Percentiles rank a stretch among this genome's conserved stretches.
These are phyloP conservation scores for Rossbeevera mucosa DNA, from an alignment of 768 basidiomycete genomes.

Conservation along the genomic window DNA sequence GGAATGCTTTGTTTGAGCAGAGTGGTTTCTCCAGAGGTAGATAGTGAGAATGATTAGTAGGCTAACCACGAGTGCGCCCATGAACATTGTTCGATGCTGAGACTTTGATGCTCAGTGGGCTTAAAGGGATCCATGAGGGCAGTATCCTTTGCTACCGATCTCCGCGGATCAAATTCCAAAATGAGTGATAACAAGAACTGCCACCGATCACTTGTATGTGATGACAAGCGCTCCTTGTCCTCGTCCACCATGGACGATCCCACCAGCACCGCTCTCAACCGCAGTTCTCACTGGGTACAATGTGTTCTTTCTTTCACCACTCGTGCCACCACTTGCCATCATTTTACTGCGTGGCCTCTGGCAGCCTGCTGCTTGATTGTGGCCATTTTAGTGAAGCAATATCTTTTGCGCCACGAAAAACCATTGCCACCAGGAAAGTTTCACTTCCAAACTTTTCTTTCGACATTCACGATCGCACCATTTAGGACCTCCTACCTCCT, in stretches of 20 bases:
- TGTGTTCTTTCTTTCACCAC: background rate
- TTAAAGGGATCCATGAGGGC: too few relatives aligned
- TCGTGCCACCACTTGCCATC: background rate
- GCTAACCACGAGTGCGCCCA: background rate
- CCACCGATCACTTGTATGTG: too few relatives aligned
- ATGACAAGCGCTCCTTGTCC: background rate
- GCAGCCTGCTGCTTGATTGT: background rate
- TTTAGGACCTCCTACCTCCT: conserved; percentile 1
- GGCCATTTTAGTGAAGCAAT: background rate
- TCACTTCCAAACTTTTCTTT: background rate
- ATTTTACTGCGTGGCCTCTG: background rate
- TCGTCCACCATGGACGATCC: background rate
- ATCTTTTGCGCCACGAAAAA: background rate
- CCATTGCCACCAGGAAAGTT: background rate
- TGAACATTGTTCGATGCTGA: background rate
- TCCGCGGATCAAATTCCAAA: too few relatives aligned
- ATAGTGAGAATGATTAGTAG: background rate
- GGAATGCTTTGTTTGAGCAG: background rate
- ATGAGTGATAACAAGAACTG: too few relatives aligned
- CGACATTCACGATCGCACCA: background rate
- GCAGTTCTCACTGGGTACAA: background rate
- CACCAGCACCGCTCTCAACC: background rate
- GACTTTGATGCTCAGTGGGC: background rate
- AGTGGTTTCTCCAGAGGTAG: conserved; percentile 1
- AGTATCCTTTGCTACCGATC: too few relatives aligned